Conservation (phyloP, 805 yeast genomes). For the Candida wancherniae region DNA sequence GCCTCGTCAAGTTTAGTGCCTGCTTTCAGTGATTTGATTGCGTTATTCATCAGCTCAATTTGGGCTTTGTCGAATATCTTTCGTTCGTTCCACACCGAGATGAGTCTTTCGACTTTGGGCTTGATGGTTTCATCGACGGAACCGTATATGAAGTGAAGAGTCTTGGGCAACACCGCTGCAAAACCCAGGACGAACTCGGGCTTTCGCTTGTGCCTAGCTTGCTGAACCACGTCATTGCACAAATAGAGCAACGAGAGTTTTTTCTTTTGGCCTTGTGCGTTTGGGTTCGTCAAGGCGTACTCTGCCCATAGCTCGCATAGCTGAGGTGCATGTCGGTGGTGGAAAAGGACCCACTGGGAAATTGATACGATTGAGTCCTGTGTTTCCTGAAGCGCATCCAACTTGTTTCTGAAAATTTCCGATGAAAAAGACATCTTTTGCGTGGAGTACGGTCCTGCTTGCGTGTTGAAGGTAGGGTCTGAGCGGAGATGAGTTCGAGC, state of each 20-base stretch:
- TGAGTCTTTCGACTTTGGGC: constrained; percentile 46
- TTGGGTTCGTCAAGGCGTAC: constrained; percentile 20
- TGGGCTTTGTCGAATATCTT: constrained; percentile 34
- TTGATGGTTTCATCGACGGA: constrained; percentile 32
- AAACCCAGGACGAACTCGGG: constrained; percentile 57
- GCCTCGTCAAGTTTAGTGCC: constrained; percentile 7
- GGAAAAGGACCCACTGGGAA: constrained; percentile 70
- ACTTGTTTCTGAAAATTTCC: constrained; percentile 45
- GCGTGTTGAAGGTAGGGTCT: no score
- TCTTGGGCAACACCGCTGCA: constrained; percentile 42
- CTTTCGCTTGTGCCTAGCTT: constrained; percentile 59
- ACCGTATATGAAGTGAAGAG: constrained; percentile 30
- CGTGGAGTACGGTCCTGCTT: no score
- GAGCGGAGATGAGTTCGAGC: no score
- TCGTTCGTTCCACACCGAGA: constrained; percentile 57
- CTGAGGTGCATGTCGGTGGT: constrained; percentile 51
- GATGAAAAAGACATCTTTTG: constrained; percentile 52
- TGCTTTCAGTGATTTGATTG: constrained; percentile 18
- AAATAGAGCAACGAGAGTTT: constrained; percentile 60
- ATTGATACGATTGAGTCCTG: constrained; percentile 72
- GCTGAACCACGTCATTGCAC: constrained; percentile 79
- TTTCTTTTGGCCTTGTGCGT: constrained; percentile 20
- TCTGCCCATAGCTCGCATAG: constrained; percentile 52
- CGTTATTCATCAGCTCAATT: constrained; percentile 25
- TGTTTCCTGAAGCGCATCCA: constrained; percentile 49